Evolutionary conservation across 139 green algal genomes (phyloP).

Genomic region (Astrephomene gubernaculifera): DNA sequence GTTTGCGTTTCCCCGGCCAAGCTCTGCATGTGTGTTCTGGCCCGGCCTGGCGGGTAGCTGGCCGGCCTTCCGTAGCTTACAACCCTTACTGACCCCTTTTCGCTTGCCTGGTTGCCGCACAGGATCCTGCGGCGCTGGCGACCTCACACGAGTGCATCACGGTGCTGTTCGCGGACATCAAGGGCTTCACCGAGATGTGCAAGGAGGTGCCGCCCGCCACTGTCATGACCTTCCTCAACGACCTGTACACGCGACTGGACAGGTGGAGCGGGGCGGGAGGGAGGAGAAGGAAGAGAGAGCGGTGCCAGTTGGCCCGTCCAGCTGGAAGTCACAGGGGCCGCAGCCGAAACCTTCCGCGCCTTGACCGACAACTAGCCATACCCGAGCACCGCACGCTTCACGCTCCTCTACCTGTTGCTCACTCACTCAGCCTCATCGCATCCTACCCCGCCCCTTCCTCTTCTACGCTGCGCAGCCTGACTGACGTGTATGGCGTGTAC

Average conservation of each 20-base stretch:
- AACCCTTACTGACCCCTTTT: background rate
- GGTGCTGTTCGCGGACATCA: constrained; percentile 46
- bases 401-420: too few relatives aligned
- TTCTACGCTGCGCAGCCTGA: constrained; percentile 19
- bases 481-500: constrained; percentile 56
- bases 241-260: constrained; percentile 45
- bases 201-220: constrained; percentile 25
- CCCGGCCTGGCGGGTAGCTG: too few relatives aligned
- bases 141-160: constrained; percentile 32
- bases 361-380: too few relatives aligned
- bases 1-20: too few relatives aligned
- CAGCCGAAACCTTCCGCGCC: background rate
- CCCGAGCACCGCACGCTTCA: too few relatives aligned
- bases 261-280: background rate
- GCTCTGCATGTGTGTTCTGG: too few relatives aligned
- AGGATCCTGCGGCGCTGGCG: constrained; percentile 18
- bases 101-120: background rate
- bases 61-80: background rate
- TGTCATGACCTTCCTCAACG: constrained; percentile 55
- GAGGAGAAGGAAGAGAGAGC: background rate
- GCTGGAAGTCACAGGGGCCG: too few relatives aligned
- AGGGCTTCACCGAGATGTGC: constrained; percentile 47
- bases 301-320: too few relatives aligned
- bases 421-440: too few relatives aligned
- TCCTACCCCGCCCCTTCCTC: too few relatives aligned